Conservation (phyloP, 192 early-diverging fungal genomes). For the Mortierella claussenii region DNA sequence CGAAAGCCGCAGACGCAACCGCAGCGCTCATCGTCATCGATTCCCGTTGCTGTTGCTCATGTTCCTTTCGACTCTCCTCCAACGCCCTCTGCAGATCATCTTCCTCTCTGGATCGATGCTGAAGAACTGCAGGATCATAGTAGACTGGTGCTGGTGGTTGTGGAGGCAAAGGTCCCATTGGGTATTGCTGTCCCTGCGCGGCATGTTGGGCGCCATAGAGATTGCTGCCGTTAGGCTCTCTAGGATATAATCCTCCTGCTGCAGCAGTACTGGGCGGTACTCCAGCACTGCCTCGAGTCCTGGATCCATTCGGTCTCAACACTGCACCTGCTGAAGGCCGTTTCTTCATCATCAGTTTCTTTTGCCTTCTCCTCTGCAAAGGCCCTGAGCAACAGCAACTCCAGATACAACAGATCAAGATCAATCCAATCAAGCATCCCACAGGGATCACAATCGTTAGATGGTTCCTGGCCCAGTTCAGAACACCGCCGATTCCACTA, state of each 20-base stretch:
- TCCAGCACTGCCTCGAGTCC: background rate
- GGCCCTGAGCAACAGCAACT: slow-evolving; percentile 32
- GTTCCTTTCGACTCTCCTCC: slow-evolving; percentile 26
- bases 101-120: slow-evolving; percentile 14
- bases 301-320: background rate
- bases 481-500: slow-evolving; percentile 39
- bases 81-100: slow-evolving; percentile 29
- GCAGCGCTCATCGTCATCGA: too few relatives aligned
- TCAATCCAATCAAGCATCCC: slow-evolving; percentile 50
- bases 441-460: slow-evolving; percentile 63
- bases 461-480: slow-evolving; percentile 58
- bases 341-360: slow-evolving; percentile 10
- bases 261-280: too few relatives aligned
- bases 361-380: slow-evolving; percentile 6
- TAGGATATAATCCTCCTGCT: background rate
- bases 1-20: too few relatives aligned
- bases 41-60: too few relatives aligned
- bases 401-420: slow-evolving; percentile 58
- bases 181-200: slow-evolving; percentile 22
- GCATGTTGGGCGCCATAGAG: slow-evolving; percentile 20
- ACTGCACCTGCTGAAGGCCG: slow-evolving; percentile 1
- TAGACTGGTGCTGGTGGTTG: slow-evolving; percentile 27
- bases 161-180: slow-evolving; percentile 6
- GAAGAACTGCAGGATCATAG: slow-evolving; percentile 12
- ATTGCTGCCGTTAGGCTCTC: too few relatives aligned